phyloP scores from a whole-genome alignment of 306 rosid genomes.

The Cucumis sativus region DNA sequence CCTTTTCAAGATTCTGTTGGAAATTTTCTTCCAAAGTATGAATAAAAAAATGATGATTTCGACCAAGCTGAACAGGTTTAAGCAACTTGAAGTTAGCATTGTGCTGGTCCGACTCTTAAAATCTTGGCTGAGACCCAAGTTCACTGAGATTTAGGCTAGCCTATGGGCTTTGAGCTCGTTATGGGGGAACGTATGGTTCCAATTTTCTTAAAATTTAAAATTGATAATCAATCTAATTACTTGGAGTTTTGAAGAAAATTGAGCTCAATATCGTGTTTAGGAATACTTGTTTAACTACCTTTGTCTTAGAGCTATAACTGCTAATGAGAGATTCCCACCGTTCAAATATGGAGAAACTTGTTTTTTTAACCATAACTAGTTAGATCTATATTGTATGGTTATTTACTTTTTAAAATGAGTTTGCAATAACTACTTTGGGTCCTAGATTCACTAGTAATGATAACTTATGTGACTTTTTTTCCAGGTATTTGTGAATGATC shows the following conservation, averaged over 20 bases:
- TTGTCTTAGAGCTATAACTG: too few relatives aligned
- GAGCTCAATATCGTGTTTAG: not conserved
- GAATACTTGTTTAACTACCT: not conserved
- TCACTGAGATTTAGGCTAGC: too few relatives aligned
- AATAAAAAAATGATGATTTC: not conserved
- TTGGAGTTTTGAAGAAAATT: not conserved
- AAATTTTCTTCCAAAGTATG: not conserved
- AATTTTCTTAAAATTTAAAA: not conserved
- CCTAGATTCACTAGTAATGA: not conserved
- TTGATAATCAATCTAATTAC: not conserved
- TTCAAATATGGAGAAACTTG: not conserved
- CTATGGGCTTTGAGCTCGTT: too few relatives aligned
- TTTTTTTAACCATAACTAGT: not conserved
- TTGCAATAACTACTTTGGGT: not conserved
- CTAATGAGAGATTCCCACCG: not conserved
- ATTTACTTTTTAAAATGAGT: not conserved
- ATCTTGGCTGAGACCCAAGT: too few relatives aligned
- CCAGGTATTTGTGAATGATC: conserved; percentile 88
- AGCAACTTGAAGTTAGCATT: not conserved
- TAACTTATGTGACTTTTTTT: not conserved
- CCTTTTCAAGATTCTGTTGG: not conserved
- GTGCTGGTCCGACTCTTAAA: too few relatives aligned
- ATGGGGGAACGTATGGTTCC: not conserved
- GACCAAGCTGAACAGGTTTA: not conserved
- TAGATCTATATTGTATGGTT: too few relatives aligned